A percentile compares a stretch with the other conserved stretches of the same genome.
phyloP scores from a whole-genome alignment of 2,329 filamentous ascomycete genomes.

The Epichloe scottii region DNA sequence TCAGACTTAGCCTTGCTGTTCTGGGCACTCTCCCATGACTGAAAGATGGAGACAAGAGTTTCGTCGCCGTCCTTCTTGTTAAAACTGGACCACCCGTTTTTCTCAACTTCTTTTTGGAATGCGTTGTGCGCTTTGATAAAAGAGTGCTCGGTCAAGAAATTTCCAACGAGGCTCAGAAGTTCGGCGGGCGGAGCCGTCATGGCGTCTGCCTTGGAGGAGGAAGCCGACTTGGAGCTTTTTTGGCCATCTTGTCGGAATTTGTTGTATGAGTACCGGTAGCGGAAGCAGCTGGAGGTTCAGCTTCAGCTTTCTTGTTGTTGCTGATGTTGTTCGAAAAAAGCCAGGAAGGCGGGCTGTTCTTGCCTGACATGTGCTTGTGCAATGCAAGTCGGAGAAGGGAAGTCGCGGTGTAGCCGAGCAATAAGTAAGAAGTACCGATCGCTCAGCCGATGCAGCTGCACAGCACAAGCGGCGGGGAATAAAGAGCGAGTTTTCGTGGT shows the following conservation, averaged over 20 bases:
- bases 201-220: constrained; percentile 11
- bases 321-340: constrained; percentile 29
- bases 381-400: constrained; percentile 5
- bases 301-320: constrained; percentile 4
- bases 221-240: constrained; percentile 16
- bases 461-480: neutral
- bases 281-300: neutral
- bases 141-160: constrained; percentile 54
- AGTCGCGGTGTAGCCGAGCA: neutral
- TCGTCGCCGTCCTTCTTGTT: constrained; percentile 13
- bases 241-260: constrained; percentile 20
- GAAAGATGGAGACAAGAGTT: constrained; percentile 37
- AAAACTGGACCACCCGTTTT: constrained; percentile 32
- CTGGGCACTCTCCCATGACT: constrained; percentile 32
- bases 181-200: constrained; percentile 37
- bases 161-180: constrained; percentile 53
- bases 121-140: constrained; percentile 48
- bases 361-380: constrained; percentile 18
- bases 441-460: neutral
- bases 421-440: neutral
- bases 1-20: constrained; percentile 12
- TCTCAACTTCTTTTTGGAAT: constrained; percentile 50
- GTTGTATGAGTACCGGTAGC: neutral
- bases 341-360: constrained; percentile 25
- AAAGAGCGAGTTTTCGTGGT: neutral